A percentile compares a stretch with the other conserved stretches of the same genome.
Evolutionary conservation across 2,329 filamentous ascomycete species (phyloP).

Genomic region (Xylogone sp.): DNA sequence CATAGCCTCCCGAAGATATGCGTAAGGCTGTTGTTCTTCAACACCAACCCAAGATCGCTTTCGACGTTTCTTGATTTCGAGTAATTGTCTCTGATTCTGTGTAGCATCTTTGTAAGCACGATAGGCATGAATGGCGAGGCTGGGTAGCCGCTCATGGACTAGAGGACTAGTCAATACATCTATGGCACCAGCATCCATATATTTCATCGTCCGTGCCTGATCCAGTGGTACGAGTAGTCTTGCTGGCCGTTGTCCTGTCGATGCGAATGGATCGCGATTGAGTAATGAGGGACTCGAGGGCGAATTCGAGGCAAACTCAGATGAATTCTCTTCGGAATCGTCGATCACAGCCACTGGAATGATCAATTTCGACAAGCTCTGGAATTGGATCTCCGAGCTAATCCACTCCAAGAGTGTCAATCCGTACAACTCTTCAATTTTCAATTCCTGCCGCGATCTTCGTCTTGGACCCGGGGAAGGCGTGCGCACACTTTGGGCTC

Average conservation of each 20-base stretch:
- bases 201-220: conserved; percentile 59
- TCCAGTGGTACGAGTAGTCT: conserved; percentile 37
- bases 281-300: conserved; percentile 13
- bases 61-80: conserved; percentile 69
- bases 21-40: conserved; percentile 79
- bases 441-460: conserved; percentile 29
- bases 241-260: conserved; percentile 16
- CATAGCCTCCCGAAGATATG: conserved; percentile 89
- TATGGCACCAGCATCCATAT: conserved; percentile 79
- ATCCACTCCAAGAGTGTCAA: conserved; percentile 43
- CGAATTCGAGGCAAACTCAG: conserved; percentile 10
- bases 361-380: conserved; percentile 43
- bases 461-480: conserved; percentile 21
- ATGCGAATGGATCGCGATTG: conserved; percentile 12
- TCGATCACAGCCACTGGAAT: conserved; percentile 40
- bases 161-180: conserved; percentile 84
- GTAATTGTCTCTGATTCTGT: conserved; percentile 66
- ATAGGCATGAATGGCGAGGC: conserved; percentile 79
- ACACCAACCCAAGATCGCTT: conserved; percentile 92
- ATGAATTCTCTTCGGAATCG: conserved; percentile 27
- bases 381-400: conserved; percentile 44
- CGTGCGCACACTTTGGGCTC: conserved; percentile 23
- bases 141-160: conserved; percentile 67
- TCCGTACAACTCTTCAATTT: conserved; percentile 43
- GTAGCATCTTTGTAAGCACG: conserved; percentile 73